Conservation (phyloP, 768 basidiomycete genomes). For the Kwoniella sp. region DNA sequence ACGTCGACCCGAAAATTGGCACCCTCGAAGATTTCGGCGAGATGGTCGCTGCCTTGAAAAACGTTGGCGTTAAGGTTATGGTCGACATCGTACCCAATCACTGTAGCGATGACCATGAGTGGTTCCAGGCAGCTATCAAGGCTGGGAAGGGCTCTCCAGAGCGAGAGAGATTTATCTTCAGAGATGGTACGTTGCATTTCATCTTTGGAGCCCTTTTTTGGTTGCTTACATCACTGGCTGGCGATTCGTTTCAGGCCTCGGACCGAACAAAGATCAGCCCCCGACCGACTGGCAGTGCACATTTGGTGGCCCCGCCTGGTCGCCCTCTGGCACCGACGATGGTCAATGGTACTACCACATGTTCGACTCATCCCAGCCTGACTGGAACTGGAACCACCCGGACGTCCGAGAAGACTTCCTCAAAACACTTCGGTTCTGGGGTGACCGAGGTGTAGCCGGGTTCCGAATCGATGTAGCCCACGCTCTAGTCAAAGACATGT, state of each 20-base stretch:
- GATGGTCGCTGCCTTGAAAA: conserved; percentile 37
- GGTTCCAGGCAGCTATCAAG: conserved; percentile 48
- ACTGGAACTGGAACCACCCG: conserved; percentile 44
- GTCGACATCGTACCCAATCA: conserved; percentile 52
- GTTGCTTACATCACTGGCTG: background rate
- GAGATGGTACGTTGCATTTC: conserved; percentile 48
- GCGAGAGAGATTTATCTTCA: conserved; percentile 43
- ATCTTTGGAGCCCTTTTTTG: background rate
- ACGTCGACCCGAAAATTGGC: conserved; percentile 48
- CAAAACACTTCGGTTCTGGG: conserved; percentile 46
- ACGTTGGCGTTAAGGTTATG: conserved; percentile 38
- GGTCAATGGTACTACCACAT: conserved; percentile 49
- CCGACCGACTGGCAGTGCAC: conserved; percentile 42
- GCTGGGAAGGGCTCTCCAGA: conserved; percentile 35
- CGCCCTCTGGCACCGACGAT: conserved; percentile 30
- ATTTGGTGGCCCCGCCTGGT: conserved; percentile 47
- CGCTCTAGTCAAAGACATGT: conserved; percentile 40
- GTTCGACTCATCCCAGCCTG: conserved; percentile 48
- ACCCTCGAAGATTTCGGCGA: conserved; percentile 47
- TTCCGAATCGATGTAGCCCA: conserved; percentile 49
- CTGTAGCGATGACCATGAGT: conserved; percentile 45
- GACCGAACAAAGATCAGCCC: conserved; percentile 33
- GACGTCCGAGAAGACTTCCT: conserved; percentile 47
- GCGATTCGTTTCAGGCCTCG: conserved; percentile 25
- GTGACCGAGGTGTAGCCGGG: conserved; percentile 43